Evolutionary conservation across 2,329 filamentous ascomycete species (phyloP), one percentile per base, ranked within the genome.

Genomic region (Fusarium papillatum): DNA sequence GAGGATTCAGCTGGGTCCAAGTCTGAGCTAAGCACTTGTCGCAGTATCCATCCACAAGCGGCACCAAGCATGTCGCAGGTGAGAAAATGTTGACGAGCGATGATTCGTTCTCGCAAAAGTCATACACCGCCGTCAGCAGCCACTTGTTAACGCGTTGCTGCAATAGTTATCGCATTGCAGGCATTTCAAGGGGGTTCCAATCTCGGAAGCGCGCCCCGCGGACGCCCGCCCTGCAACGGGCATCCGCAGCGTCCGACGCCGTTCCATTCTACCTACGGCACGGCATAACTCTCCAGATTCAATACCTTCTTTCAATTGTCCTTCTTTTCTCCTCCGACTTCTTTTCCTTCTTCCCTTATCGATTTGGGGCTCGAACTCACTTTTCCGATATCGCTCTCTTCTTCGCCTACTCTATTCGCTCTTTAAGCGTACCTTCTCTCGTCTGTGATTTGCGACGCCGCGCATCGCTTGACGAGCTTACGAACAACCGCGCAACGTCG

Each of bases 121-220:
- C 24, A 41, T 24, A 24, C 36, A 70, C 57, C 61, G 55, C 43
- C 43, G 63, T 64, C 69, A 75, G 26, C 59, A 53, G 59, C 55
- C 64, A 66, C 46, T 68, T 29, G 41, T 63, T 14, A 29, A 62
- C 36, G 39, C 38, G 39, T 24, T 64, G 38, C 48, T 66, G 64
- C 53, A 60, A 26, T 39, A 48, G 41, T 36, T 39, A n/a, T 59
- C 31, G 60, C 31, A 13, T 43, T 66, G 55, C 64, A 71, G 31
- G 53, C 60, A 50, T 67, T 68, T 57, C 57, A 64, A 50, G 55
- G 72, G 68, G 74, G 48, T 38, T 66, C 67, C 62, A 78, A 78
- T 78, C 68, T 78, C 76, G 74, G 68, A 66, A 68, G 53, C 65
- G 66, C 55, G 66, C 65, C 76, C 70, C 74, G 68, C 72, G 74